Conservation (phyloP, 169 alveolate species). For the Eimeria falciformis region DNA sequence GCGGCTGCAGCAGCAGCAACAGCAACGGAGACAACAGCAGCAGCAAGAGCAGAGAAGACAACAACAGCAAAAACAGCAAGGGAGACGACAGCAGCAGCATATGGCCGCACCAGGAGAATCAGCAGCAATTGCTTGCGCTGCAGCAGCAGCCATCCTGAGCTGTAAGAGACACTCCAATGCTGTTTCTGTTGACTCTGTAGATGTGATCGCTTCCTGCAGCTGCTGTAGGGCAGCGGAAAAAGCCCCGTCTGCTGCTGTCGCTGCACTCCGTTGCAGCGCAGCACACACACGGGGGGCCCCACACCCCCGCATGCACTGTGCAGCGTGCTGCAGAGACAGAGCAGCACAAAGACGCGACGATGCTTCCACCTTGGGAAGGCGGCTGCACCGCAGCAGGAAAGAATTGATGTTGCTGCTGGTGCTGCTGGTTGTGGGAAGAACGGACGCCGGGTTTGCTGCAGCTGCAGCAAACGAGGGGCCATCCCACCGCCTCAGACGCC, state of each 20-base stretch:
- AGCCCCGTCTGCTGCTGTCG: conserved; percentile 15
- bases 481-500: conserved; percentile 67
- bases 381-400: background rate
- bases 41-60: background rate
- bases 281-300: conserved; percentile 9
- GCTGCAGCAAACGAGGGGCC: background rate
- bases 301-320: background rate
- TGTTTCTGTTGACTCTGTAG: background rate
- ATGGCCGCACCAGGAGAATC: background rate
- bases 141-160: background rate
- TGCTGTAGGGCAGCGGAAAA: conserved; percentile 29
- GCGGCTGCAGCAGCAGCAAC: background rate
- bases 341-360: conserved; percentile 18
- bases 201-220: background rate
- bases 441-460: background rate
- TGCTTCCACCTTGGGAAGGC: conserved; percentile 4
- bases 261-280: conserved; percentile 48
- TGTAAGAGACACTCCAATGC: background rate
- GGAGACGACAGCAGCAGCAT: background rate
- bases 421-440: background rate
- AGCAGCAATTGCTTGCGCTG: conserved; percentile 14
- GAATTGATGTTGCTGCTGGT: background rate
- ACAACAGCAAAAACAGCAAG: conserved; percentile 17
- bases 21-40: background rate
- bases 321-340: conserved; percentile 35